phyloP scores from a whole-genome alignment of 345 rosid species.

The Nephelium lappaceum region DNA sequence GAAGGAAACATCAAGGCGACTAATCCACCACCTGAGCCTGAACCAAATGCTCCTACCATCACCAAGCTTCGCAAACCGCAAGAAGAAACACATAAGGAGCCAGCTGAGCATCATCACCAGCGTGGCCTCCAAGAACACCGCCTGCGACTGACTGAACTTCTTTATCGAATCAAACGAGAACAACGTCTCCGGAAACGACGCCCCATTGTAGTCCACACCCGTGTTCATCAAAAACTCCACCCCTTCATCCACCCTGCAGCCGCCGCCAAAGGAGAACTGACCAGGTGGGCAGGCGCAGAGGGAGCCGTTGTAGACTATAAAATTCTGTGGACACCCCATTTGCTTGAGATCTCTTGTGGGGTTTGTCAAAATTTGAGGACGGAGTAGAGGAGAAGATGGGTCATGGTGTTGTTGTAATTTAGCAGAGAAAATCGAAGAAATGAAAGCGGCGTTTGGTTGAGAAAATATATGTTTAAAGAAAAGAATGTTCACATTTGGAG shows the following conservation, averaged over 20 bases:
- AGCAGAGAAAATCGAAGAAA: no score
- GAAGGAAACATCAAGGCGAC: slow-evolving; percentile 84
- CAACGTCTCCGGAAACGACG: slow-evolving; percentile 62
- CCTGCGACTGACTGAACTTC: slow-evolving; percentile 89
- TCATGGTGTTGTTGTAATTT: no score
- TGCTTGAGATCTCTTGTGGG: no score
- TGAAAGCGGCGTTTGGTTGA: background rate
- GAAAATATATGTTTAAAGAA: background rate
- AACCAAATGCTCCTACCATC: slow-evolving; percentile 79
- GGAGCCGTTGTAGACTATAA: slow-evolving; percentile 64
- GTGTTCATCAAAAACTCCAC: slow-evolving; percentile 45
- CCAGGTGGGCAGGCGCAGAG: slow-evolving; percentile 84
- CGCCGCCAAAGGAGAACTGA: slow-evolving; percentile 44
- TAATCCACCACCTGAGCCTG: slow-evolving; percentile 88
- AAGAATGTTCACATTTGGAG: background rate
- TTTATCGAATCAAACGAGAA: slow-evolving; percentile 74
- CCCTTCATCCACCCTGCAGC: slow-evolving; percentile 48
- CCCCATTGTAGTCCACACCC: slow-evolving; percentile 47
- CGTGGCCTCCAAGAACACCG: slow-evolving; percentile 91
- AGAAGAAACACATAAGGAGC: slow-evolving; percentile 65
- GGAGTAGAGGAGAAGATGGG: no score
- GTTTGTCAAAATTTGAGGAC: no score
- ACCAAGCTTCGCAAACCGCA: slow-evolving; percentile 75
- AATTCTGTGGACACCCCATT: slow-evolving; percentile 63
- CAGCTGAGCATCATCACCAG: slow-evolving; percentile 67